Percentiles rank a stretch among this genome's conserved stretches.
Conservation (phyloP, 2,329 filamentous ascomycete species). For the Trichoderma semiorbis region DNA sequence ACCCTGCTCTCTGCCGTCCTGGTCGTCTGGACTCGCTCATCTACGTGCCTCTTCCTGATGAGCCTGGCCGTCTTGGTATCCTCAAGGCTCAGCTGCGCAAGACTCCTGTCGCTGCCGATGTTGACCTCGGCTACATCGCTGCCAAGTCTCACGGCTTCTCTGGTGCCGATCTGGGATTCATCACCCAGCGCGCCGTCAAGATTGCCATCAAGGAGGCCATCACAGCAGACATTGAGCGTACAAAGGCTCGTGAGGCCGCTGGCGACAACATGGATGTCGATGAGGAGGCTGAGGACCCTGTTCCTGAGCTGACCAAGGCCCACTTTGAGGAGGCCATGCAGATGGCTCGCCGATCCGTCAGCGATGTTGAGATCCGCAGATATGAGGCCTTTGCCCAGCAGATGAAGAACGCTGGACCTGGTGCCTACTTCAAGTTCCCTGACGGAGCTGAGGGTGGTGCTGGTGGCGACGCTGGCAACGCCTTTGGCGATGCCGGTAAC, state of each 20-base stretch:
- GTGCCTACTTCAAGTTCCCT: conserved; percentile 98
- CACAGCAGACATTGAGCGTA: conserved; percentile 78
- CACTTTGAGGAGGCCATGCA: conserved; percentile 99
- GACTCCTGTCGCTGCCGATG: conserved; percentile 84
- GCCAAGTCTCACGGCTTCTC: conserved; percentile 98
- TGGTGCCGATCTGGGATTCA: conserved; percentile 98
- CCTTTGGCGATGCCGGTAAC: conserved; percentile 82
- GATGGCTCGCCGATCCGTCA: conserved; percentile 87
- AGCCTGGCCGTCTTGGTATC: conserved; percentile 83
- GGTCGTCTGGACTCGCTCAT: conserved; percentile 98
- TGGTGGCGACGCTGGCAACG: conserved; percentile 54
- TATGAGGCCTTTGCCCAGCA: conserved; percentile 98
- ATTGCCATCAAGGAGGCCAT: conserved; percentile 99
- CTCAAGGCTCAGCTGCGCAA: conserved; percentile 96
- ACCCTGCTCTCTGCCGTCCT: conserved; percentile 95
- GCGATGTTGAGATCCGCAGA: conserved; percentile 92
- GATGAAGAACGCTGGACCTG: conserved; percentile 96
- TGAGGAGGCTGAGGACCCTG: conserved; percentile 83
- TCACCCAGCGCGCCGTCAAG: conserved; percentile 98
- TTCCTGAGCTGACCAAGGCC: conserved; percentile 90
- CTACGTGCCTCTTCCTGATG: conserved; percentile 94
- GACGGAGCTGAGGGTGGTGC: conserved; percentile 63
- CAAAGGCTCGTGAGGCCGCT: conserved; percentile 82
- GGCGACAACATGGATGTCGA: conserved; percentile 69
- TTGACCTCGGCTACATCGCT: conserved; percentile 88